A percentile compares a stretch with the other conserved stretches of the same genome.
Conservation (phyloP, 805 yeast species). For the Kuraishia ogatae region DNA sequence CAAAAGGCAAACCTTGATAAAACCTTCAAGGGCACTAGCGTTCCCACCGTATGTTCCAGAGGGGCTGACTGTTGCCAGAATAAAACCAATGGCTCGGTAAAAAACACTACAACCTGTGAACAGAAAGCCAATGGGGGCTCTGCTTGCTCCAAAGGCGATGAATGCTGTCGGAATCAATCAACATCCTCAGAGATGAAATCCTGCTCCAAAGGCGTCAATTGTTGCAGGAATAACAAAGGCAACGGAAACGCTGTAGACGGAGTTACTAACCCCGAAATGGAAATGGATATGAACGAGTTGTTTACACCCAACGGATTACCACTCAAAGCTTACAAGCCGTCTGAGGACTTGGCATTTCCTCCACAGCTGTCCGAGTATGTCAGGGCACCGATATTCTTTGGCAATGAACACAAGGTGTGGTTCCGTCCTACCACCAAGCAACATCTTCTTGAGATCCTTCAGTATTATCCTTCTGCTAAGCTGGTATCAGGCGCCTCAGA, state of each 20-base stretch:
- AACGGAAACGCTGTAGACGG: neutral
- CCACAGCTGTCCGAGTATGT: constrained; percentile 19
- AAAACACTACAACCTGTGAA: neutral
- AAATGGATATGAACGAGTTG: constrained; percentile 23
- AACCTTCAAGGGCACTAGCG: constrained; percentile 1
- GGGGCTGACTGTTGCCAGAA: constrained; percentile 28
- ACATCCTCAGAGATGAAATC: constrained; percentile 1
- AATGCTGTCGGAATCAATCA: constrained; percentile 7
- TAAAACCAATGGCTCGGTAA: constrained; percentile 9
- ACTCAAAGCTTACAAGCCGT: constrained; percentile 27
- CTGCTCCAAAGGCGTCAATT: constrained; percentile 13
- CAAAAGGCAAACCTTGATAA: constrained; percentile 9
- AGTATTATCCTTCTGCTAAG: constrained; percentile 26
- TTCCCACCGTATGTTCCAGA: constrained; percentile 17
- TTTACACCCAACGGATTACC: constrained; percentile 32
- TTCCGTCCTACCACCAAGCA: constrained; percentile 31
- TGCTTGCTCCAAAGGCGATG: constrained; percentile 3
- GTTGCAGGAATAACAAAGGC: constrained; percentile 11
- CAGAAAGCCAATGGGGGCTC: constrained; percentile 2
- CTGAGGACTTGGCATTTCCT: constrained; percentile 33
- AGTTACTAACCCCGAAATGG: constrained; percentile 16
- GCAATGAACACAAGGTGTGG: constrained; percentile 31
- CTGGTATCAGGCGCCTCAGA: constrained; percentile 40
- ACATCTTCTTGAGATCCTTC: constrained; percentile 25
- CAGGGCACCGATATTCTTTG: constrained; percentile 23